A percentile compares a stretch with the other conserved stretches of the same genome.
Conservation (phyloP, 2,329 filamentous ascomycete genomes). For the Hypoxylon sp. region DNA sequence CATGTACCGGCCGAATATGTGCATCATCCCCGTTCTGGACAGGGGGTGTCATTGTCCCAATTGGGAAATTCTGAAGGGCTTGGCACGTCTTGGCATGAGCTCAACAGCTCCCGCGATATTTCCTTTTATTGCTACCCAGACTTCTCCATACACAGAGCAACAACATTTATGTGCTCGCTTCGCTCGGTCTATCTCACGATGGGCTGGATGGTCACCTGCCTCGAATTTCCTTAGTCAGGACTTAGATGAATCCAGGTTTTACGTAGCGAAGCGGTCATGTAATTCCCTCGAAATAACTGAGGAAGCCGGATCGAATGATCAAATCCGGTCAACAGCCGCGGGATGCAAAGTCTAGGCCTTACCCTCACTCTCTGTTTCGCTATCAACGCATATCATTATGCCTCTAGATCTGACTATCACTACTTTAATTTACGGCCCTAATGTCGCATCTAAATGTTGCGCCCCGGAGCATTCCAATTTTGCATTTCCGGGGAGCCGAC, state of each 20-base stretch:
- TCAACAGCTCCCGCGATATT: constrained; percentile 37
- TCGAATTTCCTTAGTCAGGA: constrained; percentile 18
- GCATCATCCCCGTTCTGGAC: constrained; percentile 29
- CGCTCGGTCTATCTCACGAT: constrained; percentile 33
- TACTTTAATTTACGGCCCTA: constrained; percentile 23
- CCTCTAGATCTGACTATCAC: constrained; percentile 24
- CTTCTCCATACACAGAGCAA: constrained; percentile 31
- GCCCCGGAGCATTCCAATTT: constrained; percentile 18
- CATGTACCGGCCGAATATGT: constrained; percentile 22
- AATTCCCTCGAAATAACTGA: constrained; percentile 8
- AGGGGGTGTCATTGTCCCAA: constrained; percentile 36
- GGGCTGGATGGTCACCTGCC: constrained; percentile 29
- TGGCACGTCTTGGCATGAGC: constrained; percentile 32
- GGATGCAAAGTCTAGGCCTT: constrained; percentile 10
- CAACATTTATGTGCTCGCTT: constrained; percentile 6
- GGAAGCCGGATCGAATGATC: constrained; percentile 17
- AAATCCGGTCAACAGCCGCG: constrained; percentile 19
- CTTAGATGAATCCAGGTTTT: constrained; percentile 9
- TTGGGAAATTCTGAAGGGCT: constrained; percentile 32
- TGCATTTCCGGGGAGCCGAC: constrained; percentile 17
- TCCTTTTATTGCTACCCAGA: constrained; percentile 39
- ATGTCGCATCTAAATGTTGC: constrained; percentile 24
- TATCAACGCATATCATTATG: constrained; percentile 3
- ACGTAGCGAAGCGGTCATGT: constrained; percentile 19
- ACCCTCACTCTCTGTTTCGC: neutral